Percentiles rank a stretch among this genome's conserved stretches.
These are phyloP conservation scores for Leccinum arenicola DNA, from an alignment of 768 basidiomycete species.

Conservation along the genomic window DNA sequence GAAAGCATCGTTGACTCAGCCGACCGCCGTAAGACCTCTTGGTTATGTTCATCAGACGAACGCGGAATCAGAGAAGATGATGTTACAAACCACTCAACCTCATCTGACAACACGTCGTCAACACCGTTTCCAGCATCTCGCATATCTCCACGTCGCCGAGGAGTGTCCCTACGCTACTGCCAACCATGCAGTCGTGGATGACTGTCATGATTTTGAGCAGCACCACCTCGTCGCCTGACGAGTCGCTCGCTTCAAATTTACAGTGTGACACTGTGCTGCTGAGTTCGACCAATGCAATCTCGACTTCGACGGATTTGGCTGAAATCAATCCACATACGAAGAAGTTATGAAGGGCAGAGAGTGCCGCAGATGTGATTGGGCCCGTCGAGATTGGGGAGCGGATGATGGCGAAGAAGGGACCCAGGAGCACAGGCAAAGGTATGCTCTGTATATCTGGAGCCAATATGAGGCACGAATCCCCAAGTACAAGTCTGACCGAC, in stretches of 20 bases:
- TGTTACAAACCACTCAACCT: slow-evolving; percentile 78
- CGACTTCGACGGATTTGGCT: slow-evolving; percentile 51
- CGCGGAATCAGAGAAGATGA: slow-evolving; percentile 5
- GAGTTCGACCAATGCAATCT: slow-evolving; percentile 72
- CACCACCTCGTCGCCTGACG: slow-evolving; percentile 96
- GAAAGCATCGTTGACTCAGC: slow-evolving; percentile 89
- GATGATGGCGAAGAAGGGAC: slow-evolving; percentile 91
- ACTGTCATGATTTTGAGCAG: slow-evolving; percentile 88
- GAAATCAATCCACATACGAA: slow-evolving; percentile 76
- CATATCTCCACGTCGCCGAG: slow-evolving; percentile 94
- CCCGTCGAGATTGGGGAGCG: slow-evolving; percentile 94
- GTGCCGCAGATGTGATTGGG: slow-evolving; percentile 93
- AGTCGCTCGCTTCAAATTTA: slow-evolving; percentile 97
- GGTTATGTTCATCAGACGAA: slow-evolving; percentile 14
- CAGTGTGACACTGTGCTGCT: slow-evolving; percentile 91
- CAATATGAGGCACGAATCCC: slow-evolving; percentile 15
- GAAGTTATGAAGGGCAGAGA: slow-evolving; percentile 85
- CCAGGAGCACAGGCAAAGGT: slow-evolving; percentile 62
- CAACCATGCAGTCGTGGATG: slow-evolving; percentile 79
- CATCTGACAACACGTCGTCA: slow-evolving; percentile 97
- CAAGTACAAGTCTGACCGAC: slow-evolving; percentile 35
- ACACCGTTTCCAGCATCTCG: slow-evolving; percentile 96
- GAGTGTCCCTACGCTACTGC: slow-evolving; percentile 55
- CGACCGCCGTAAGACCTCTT: slow-evolving; percentile 83
- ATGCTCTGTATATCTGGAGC: slow-evolving; percentile 56